Base-by-base conservation (phyloP, 306 rosid genomes). In the Trifolium pratense region DNA sequence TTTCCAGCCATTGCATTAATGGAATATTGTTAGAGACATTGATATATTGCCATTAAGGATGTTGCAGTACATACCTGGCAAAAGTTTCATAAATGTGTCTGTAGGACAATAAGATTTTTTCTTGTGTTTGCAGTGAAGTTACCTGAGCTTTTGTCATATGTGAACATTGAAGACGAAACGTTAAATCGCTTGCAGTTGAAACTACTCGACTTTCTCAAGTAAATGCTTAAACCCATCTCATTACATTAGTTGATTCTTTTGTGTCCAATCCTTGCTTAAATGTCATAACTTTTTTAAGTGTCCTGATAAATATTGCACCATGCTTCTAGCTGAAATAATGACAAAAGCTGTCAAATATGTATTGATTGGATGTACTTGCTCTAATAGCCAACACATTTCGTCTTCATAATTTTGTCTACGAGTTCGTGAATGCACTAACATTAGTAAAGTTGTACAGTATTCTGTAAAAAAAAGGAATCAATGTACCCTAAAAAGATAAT, bases 71-170 rank as follows among this genome's bases (percentile, higher is more conserved):
- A 36, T 73, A 51, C 75, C 80, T 58, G 70, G 48, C 10, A 5
- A 45, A 66, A 39, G 15, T 69, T 55, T 25, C 74, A 31, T 74
- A 64, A 48, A 49, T 56, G 55, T 52, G 31, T 61, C 39, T 34
- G 58, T 52, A 68, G 75, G 70, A 37, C 36, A 51, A 21, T 68
- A 12, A 39, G 16, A 60, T 42, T 74, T 61, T 61, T 85, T 81
- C 49, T 89, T 86, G 75, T 81, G 74, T 68, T 80, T 85, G 87
- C 95, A 94, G 99, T 94, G 56, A 94, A 91, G 82, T 80, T 94
- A 77, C 99, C 97, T 9, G 99, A 89, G 90, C 91, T 94, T 78
- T 83, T 94, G 87, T 87, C 87, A 15, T 91, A 84, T 84, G 97
- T 88, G 66, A 91, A 80, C 80, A 90, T 94, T 10, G 99, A 94